Evolutionary conservation across 2,329 filamentous ascomycete genomes (phyloP).

Genomic region (Monosporascus sp.): DNA sequence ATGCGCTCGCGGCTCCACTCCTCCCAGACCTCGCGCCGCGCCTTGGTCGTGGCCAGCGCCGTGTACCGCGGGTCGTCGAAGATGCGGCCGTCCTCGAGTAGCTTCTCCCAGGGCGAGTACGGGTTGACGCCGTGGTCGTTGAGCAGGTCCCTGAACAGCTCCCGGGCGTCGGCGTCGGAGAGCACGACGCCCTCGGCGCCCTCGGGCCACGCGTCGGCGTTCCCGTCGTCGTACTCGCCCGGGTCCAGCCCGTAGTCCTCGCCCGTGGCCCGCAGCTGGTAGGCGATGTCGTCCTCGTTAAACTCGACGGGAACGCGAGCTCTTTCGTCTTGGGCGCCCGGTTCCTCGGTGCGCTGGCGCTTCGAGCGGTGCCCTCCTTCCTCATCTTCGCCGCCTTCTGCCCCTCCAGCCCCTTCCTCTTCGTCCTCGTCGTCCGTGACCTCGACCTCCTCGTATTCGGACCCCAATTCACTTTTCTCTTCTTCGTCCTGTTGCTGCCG

Average conservation of each 20-base stretch:
- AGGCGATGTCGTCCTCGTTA: constrained; percentile 90
- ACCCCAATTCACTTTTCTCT: constrained; percentile 49
- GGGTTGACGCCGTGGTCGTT: constrained; percentile 79
- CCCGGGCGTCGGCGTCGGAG: constrained; percentile 68
- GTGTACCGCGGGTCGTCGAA: constrained; percentile 86
- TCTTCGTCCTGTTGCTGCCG: constrained; percentile 33
- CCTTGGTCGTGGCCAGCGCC: constrained; percentile 72
- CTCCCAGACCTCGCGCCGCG: constrained; percentile 76
- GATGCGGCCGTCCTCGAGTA: constrained; percentile 76
- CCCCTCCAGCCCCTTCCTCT: constrained; percentile 47
- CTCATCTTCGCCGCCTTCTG: constrained; percentile 46
- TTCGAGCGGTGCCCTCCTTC: constrained; percentile 42
- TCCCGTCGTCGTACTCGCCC: constrained; percentile 67
- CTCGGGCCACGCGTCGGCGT: constrained; percentile 60
- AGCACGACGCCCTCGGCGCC: constrained; percentile 65
- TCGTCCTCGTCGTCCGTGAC: constrained; percentile 54
- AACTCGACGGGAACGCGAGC: constrained; percentile 63
- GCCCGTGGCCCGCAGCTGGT: constrained; percentile 85
- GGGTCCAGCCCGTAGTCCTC: constrained; percentile 75
- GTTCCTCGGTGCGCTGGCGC: constrained; percentile 41
- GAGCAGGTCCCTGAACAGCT: constrained; percentile 79
- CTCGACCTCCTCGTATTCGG: constrained; percentile 75
- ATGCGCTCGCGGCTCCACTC: constrained; percentile 79
- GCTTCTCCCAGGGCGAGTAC: constrained; percentile 85
- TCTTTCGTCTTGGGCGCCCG: constrained; percentile 20